A percentile compares a stretch with the other conserved stretches of the same genome.
phyloP scores from a whole-genome alignment of 2,329 filamentous ascomycete genomes.

The Pseudogymnoascus pannorum region DNA sequence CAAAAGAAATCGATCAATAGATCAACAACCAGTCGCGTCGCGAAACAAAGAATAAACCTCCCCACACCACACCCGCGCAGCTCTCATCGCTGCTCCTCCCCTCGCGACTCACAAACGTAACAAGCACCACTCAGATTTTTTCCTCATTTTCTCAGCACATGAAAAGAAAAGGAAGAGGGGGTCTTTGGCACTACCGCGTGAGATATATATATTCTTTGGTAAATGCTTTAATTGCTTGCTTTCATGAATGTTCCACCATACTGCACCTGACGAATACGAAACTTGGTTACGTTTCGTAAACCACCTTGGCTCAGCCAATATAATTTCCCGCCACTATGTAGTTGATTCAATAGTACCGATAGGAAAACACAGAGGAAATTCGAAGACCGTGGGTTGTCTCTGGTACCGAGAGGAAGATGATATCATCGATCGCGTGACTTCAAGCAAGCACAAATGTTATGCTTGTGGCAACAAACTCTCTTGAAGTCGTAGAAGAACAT shows the following conservation, averaged over 20 bases:
- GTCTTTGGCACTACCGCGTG: neutral
- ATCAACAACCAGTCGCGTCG: neutral
- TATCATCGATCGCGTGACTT: neutral
- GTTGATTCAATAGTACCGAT: neutral
- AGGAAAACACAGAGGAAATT: neutral
- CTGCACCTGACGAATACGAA: neutral
- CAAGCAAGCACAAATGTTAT: neutral
- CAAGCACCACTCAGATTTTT: neutral
- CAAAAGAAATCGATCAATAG: neutral
- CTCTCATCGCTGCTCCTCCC: neutral
- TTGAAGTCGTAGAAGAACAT: neutral
- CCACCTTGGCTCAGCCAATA: neutral
- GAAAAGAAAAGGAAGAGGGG: neutral
- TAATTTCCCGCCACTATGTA: neutral
- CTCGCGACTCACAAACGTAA: neutral
- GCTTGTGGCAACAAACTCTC: neutral
- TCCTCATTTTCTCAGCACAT: conserved; percentile 1
- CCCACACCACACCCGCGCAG: neutral
- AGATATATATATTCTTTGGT: neutral
- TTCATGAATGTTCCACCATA: neutral
- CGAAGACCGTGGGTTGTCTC: neutral
- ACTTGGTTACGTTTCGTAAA: too few species aligned
- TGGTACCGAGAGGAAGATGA: neutral
- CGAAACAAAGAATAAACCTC: neutral
- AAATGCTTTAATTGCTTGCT: neutral